Evolutionary conservation across 2,329 filamentous ascomycete species (phyloP), one percentile per base, ranked within the genome.

Genomic region (Hypoxylon sp.): DNA sequence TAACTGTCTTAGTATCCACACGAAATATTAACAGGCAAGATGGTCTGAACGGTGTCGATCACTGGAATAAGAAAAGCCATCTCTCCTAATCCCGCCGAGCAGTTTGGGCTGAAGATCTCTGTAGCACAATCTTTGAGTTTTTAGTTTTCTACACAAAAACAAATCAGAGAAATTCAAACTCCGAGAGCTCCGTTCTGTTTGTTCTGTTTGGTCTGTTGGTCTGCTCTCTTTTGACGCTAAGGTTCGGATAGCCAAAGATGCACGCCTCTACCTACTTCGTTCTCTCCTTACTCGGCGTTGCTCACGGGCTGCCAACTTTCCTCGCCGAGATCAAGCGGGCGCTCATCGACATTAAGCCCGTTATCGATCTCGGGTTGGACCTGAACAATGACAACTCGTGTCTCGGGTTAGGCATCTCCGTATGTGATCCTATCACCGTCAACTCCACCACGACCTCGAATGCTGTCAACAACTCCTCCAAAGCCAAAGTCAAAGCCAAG

Each of bases 361-460:
- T 46, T 32, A 14, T 73, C n/a, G 32, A 53, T 38, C 63, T 67
- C 17, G 60, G 59, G 10, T 13, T 73, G 10, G 28, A 57, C 7
- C 25, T 65, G 14, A 50, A 38, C 49, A 67, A 69, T n/a, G 56
- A 67, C 17, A 67, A 70, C 46, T 67, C 66, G 9, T 72, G 71
- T 50, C 43, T 68, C 32, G 70, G 72, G 19, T 7, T 75, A 48
- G 73, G 73, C 51, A 55, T 74, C 48, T 71, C 69, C 9, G 73
- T 73, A 7, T 75, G 73, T 55, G 72, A 75, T 60, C 73, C 72
- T 34, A 73, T 75, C 68, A 75, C 72, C 23, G 72, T 74, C 30
- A 53, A 63, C 7, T 73, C 69, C 10, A 65, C 57, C 14, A 69
- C 72, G 38, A 65, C 48, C 43, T 60, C 59, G 10, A 72, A 68